Evolutionary conservation across 768 basidiomycete species (phyloP).

Genomic region (Lanmaoa pseudosensibilis): DNA sequence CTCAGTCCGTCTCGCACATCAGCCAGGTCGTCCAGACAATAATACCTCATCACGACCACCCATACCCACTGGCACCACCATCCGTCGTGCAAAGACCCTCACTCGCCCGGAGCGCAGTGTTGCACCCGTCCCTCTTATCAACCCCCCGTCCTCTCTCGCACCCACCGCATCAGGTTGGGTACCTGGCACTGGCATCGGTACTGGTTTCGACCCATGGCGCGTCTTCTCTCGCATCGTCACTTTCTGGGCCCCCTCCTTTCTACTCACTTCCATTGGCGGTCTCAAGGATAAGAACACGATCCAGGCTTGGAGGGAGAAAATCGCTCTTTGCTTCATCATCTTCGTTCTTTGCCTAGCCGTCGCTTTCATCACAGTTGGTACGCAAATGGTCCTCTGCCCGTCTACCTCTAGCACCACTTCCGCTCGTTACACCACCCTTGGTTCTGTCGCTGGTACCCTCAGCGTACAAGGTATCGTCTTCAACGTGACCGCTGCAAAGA

Average conservation of each 20-base stretch:
- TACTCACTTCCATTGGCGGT: slow-evolving; percentile 73
- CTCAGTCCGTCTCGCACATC: slow-evolving; percentile 21
- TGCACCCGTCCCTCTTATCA: slow-evolving; percentile 92
- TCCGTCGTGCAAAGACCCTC: slow-evolving; percentile 92
- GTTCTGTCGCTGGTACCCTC: slow-evolving; percentile 59
- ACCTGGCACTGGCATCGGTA: slow-evolving; percentile 30
- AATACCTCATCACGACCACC: slow-evolving; percentile 44
- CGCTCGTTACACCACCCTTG: slow-evolving; percentile 52
- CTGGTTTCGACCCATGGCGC: slow-evolving; percentile 65
- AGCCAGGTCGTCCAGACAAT: slow-evolving; percentile 35
- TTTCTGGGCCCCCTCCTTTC: slow-evolving; percentile 85
- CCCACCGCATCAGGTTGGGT: slow-evolving; percentile 40
- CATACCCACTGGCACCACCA: slow-evolving; percentile 50
- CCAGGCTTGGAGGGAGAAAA: slow-evolving; percentile 98
- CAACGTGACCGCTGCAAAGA: slow-evolving; percentile 59
- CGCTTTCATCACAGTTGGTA: slow-evolving; percentile 92
- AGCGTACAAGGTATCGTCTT: slow-evolving; percentile 76
- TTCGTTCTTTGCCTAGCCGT: slow-evolving; percentile 71
- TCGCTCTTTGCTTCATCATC: slow-evolving; percentile 88
- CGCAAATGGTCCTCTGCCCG: slow-evolving; percentile 91
- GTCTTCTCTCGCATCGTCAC: slow-evolving; percentile 78
- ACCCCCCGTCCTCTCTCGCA: slow-evolving; percentile 58
- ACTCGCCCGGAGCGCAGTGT: slow-evolving; percentile 94
- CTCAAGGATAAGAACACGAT: slow-evolving; percentile 73
- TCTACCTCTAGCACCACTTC: slow-evolving; percentile 43